Evolutionary conservation across 1,284 basidiomycete genomes (phyloP).

Genomic region (Laetiporus sulphureus): DNA sequence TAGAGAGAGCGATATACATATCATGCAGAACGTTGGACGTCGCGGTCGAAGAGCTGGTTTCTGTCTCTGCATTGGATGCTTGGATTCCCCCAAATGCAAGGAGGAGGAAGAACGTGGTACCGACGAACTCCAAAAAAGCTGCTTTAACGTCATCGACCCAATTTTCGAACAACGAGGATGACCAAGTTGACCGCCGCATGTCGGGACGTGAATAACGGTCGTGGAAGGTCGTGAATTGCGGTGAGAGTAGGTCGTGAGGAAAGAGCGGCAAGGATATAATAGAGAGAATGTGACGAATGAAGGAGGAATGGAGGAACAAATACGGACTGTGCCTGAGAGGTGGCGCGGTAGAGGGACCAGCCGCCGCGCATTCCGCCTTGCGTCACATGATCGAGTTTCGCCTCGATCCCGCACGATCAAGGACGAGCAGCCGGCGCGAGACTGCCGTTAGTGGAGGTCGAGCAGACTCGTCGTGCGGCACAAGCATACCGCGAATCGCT

Average conservation of each 20-base stretch:
- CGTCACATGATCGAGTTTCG: background rate
- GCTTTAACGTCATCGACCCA: constrained; percentile 34
- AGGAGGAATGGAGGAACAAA: too few relatives aligned
- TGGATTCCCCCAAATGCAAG: constrained; percentile 58
- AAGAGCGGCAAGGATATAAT: too few relatives aligned
- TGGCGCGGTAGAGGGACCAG: background rate
- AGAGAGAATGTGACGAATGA: too few relatives aligned
- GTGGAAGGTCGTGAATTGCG: background rate
- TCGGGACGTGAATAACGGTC: background rate
- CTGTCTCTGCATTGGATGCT: constrained; percentile 26
- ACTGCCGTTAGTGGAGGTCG: too few relatives aligned
- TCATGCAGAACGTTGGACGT: constrained; percentile 34
- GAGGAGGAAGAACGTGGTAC: constrained; percentile 54
- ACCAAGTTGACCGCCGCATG: background rate
- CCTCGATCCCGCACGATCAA: background rate
- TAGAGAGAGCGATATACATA: constrained; percentile 54
- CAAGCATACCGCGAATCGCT: too few relatives aligned
- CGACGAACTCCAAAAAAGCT: constrained; percentile 47
- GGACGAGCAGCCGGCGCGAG: too few relatives aligned
- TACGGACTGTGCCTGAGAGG: constrained; percentile 1
- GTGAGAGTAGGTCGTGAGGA: background rate
- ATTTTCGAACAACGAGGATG: constrained; percentile 10
- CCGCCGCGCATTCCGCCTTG: background rate
- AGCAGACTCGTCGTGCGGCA: too few relatives aligned
- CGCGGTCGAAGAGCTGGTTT: constrained; percentile 21